phyloP scores from a whole-genome alignment of 768 basidiomycete genomes.

The Royoungia palumana region DNA sequence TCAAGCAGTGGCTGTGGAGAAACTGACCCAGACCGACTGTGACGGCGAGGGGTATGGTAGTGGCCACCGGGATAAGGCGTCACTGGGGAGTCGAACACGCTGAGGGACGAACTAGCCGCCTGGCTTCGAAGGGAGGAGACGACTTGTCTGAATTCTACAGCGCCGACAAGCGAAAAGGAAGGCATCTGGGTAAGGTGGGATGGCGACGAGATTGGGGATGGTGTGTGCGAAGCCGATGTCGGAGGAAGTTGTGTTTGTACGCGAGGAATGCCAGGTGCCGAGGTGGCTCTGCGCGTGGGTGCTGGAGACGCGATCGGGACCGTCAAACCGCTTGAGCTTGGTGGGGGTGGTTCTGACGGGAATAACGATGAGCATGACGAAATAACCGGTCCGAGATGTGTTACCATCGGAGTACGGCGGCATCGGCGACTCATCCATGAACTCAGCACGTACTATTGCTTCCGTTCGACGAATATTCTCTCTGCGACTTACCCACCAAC shows the following conservation, averaged over 20 bases:
- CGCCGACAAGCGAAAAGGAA: constrained; percentile 89
- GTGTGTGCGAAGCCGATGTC: constrained; percentile 41
- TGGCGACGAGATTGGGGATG: constrained; percentile 45
- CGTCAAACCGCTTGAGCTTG: constrained; percentile 9
- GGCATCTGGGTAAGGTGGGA: constrained; percentile 54
- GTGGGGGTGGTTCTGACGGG: background rate
- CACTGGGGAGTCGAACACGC: constrained; percentile 61
- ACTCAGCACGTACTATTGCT: constrained; percentile 56
- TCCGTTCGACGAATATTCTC: constrained; percentile 48
- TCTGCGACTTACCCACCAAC: constrained; percentile 68
- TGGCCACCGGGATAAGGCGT: constrained; percentile 77
- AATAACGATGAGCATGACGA: constrained; percentile 5
- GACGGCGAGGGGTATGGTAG: constrained; percentile 47
- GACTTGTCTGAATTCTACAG: constrained; percentile 92
- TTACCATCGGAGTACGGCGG: constrained; percentile 64
- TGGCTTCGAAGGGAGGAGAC: constrained; percentile 76
- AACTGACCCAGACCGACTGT: constrained; percentile 29
- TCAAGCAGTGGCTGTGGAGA: constrained; percentile 32
- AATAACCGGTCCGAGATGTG: constrained; percentile 30
- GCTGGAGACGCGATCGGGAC: constrained; percentile 30
- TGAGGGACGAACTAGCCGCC: constrained; percentile 55
- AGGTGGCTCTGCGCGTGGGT: constrained; percentile 39
- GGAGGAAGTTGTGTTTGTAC: constrained; percentile 40
- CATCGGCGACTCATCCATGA: constrained; percentile 41
- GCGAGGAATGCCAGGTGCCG: constrained; percentile 37